Conservation (phyloP, 1,284 basidiomycete genomes). For the Trichosporon inkin region DNA sequence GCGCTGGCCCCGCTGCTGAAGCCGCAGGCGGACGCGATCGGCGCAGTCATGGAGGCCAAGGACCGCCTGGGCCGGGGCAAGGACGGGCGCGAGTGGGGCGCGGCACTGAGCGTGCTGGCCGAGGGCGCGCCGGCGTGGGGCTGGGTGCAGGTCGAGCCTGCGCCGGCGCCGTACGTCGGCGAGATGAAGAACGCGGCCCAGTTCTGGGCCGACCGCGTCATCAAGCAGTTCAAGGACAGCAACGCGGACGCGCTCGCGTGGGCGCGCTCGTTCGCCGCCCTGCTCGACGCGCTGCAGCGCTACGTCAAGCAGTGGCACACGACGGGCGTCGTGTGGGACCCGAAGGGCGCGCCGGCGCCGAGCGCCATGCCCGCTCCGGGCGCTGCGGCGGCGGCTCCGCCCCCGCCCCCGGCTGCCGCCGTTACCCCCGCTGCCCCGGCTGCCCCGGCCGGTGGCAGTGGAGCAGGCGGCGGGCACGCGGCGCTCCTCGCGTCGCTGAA, state of each 20-base stretch:
- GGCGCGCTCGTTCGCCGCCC: slow-evolving; percentile 67
- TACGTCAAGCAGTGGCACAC: slow-evolving; percentile 86
- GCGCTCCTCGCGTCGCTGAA: slow-evolving; percentile 94
- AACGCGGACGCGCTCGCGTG: slow-evolving; percentile 86
- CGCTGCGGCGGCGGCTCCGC: slow-evolving; percentile 52
- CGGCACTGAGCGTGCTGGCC: slow-evolving; percentile 72
- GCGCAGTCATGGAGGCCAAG: slow-evolving; percentile 71
- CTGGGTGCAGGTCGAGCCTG: slow-evolving; percentile 72
- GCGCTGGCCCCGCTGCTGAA: slow-evolving; percentile 54
- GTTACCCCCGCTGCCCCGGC: no score
- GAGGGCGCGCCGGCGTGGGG: slow-evolving; percentile 81
- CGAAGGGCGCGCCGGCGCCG: slow-evolving; percentile 50
- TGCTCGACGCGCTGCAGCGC: slow-evolving; percentile 73
- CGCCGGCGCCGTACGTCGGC: slow-evolving; percentile 71
- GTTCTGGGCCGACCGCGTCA: slow-evolving; percentile 86
- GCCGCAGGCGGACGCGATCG: slow-evolving; percentile 70
- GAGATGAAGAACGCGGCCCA: slow-evolving; percentile 83
- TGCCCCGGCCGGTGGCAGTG: slow-evolving; percentile 53
- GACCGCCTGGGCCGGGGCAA: slow-evolving; percentile 67
- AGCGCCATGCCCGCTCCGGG: slow-evolving; percentile 10
- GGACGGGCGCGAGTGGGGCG: slow-evolving; percentile 71
- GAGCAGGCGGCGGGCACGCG: slow-evolving; percentile 57
- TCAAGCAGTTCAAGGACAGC: slow-evolving; percentile 92
- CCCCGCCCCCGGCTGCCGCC: slow-evolving; percentile 54
- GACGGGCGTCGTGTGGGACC: slow-evolving; percentile 86